phyloP scores from a whole-genome alignment of 1,284 basidiomycete species.

The Thelephora terrestris region DNA sequence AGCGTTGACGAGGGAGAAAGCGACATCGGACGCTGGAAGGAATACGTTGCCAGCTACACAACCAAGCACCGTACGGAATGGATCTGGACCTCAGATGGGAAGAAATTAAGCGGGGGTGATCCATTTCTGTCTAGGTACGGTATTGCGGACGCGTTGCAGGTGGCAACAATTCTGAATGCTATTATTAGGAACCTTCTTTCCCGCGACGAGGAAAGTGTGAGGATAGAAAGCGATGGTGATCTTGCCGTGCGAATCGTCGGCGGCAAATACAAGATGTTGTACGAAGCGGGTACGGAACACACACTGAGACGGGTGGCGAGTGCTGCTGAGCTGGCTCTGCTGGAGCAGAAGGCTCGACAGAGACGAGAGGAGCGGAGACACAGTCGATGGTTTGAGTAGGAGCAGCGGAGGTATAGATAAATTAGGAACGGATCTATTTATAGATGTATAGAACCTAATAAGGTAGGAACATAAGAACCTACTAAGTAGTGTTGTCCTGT shows the following conservation, averaged over 20 bases:
- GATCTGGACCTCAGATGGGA: slow-evolving; percentile 36
- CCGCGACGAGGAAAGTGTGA: slow-evolving; percentile 21
- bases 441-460: not conserved
- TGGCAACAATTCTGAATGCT: slow-evolving; percentile 12
- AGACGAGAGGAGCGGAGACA: slow-evolving; percentile 45
- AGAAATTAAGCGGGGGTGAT: slow-evolving; percentile 27
- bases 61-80: slow-evolving; percentile 65
- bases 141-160: not conserved
- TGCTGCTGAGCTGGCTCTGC: slow-evolving; percentile 27
- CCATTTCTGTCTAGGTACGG: slow-evolving; percentile 9
- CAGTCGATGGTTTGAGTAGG: slow-evolving; percentile 25
- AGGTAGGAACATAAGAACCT: too few relatives aligned
- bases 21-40: slow-evolving; percentile 58
- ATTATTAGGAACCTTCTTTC: slow-evolving; percentile 28
- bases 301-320: slow-evolving; percentile 29
- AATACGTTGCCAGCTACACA: slow-evolving; percentile 83
- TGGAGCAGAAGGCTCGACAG: slow-evolving; percentile 33
- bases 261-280: slow-evolving; percentile 66
- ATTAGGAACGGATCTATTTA: slow-evolving; percentile 1
- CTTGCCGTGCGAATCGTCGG: slow-evolving; percentile 55
- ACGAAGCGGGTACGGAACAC: slow-evolving; percentile 56
- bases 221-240: slow-evolving; percentile 17
- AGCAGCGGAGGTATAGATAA: slow-evolving; percentile 1
- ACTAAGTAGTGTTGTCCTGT: too few relatives aligned
- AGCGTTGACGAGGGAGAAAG: slow-evolving; percentile 50